phyloP scores from a whole-genome alignment of 306 rosid species.

The Cicer yamashitae region DNA sequence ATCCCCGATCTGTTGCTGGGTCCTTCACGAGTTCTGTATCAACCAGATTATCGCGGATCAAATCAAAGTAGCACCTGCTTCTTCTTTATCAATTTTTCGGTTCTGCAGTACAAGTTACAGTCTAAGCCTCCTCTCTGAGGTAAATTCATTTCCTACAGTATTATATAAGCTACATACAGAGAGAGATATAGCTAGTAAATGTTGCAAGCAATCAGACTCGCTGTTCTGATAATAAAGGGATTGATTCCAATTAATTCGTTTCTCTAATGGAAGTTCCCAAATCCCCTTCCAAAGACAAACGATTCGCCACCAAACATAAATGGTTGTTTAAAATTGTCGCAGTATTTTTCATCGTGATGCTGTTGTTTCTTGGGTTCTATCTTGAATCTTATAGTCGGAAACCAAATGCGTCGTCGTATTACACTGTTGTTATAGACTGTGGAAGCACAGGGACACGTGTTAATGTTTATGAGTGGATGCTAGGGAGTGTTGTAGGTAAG shows the following conservation, averaged over 20 bases:
- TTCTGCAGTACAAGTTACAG: neutral
- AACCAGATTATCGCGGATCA: constrained; percentile 37
- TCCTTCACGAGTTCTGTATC: neutral
- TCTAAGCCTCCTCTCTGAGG: neutral
- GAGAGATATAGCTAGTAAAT: neutral
- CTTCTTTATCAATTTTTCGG: neutral
- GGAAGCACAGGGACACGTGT: constrained; percentile 86
- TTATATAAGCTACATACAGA: neutral
- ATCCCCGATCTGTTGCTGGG: neutral
- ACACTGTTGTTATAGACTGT: constrained; percentile 80
- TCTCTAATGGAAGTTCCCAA: constrained; percentile 65
- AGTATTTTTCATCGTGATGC: constrained; percentile 42
- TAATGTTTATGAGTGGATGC: constrained; percentile 69
- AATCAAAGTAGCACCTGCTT: constrained; percentile 1
- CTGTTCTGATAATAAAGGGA: neutral
- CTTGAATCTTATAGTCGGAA: constrained; percentile 46
- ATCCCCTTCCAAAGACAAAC: constrained; percentile 70
- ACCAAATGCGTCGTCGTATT: constrained; percentile 53
- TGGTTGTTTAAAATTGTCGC: constrained; percentile 40
- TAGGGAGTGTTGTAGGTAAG: constrained; percentile 26
- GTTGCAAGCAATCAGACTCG: neutral
- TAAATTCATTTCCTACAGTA: constrained; percentile 25
- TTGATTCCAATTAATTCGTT: constrained; percentile 31
- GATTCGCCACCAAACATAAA: constrained; percentile 48
- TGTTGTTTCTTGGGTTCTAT: constrained; percentile 57